Conservation (phyloP, 2,329 filamentous ascomycete genomes). For the Calonectria crousiana region DNA sequence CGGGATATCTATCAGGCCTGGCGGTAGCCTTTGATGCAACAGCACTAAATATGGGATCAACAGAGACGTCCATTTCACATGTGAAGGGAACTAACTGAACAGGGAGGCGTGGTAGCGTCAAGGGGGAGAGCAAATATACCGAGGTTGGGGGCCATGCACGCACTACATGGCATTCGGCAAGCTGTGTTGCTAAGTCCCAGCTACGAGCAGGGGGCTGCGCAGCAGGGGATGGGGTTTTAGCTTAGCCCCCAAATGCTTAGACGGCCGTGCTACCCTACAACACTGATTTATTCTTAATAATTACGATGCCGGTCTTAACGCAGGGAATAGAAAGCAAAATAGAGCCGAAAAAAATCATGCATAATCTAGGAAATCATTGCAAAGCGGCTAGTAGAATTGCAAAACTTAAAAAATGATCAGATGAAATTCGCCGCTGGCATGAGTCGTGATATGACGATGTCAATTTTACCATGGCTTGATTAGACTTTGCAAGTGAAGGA, state of each 20-base stretch:
- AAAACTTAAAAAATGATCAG: neutral
- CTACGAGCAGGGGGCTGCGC: neutral
- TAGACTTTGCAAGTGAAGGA: neutral
- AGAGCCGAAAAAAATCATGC: neutral
- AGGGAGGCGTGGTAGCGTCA: neutral
- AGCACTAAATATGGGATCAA: neutral
- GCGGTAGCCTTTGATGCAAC: neutral
- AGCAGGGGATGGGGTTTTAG: neutral
- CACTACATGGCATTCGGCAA: neutral
- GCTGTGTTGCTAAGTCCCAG: neutral
- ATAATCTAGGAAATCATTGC: neutral
- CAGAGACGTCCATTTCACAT: neutral
- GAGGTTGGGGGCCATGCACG: neutral
- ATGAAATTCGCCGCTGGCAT: neutral
- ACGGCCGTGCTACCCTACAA: neutral
- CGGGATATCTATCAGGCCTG: neutral
- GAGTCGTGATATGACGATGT: neutral
- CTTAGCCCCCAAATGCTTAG: neutral
- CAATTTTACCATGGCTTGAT: neutral
- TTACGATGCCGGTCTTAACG: neutral
- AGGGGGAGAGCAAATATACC: neutral
- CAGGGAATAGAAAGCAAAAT: neutral
- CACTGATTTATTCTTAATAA: neutral
- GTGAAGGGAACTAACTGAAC: neutral
- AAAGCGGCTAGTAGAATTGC: neutral